Base-by-base conservation (phyloP, 2,329 filamentous ascomycete species). In the Monilinia fructigena region DNA sequence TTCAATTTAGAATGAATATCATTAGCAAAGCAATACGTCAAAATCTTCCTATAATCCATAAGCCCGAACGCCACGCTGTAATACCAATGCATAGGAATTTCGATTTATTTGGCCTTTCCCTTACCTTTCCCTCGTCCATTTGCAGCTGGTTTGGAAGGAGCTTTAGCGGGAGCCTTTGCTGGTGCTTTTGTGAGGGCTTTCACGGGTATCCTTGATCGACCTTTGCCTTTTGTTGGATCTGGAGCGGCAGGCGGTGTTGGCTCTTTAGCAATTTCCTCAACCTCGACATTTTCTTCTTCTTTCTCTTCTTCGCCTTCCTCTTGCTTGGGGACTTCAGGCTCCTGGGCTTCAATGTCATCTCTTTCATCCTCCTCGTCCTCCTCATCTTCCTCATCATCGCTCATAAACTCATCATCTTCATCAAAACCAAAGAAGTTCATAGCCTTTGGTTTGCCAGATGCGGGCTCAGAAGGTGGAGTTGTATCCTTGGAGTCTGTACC, bases 331-430 rank as follows among this genome's bases (percentile, higher is more conserved):
- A 48, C 28, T 7, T 48, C 28, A 35, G 45, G 56, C 73, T 72
- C 23, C 73, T 73, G 23, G 66, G 67, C 65, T 52, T 68, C 56
- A 31, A 61, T 50, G 16, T 63, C 65, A 23, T 66, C 66, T 5
- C 70, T 68, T 28, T 67, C 62, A 38, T 70, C 68, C 2, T 69
- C 61, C 8, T 66, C 66, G 11, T 66, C 62, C 16, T 65, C 70
- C 35, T 79, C 77, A 7, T 80, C 79, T 16, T 84, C 83, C 45
- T 88, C 86, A n/a, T 88, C 85, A 62, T 85, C 84, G 72, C 86
- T 89, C 84, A 89, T 86, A 69, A 89, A 89, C 72, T 91, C 88
- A 56, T 93, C 89, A 64, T 91, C 89, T 45, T 93, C 89, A 69
- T 93, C 89, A 78, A 93, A 94, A 0, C 90, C 90, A 72, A 89